Conservation (phyloP, 108 stramenopile genomes). For the Schizochytrium sp. region DNA sequence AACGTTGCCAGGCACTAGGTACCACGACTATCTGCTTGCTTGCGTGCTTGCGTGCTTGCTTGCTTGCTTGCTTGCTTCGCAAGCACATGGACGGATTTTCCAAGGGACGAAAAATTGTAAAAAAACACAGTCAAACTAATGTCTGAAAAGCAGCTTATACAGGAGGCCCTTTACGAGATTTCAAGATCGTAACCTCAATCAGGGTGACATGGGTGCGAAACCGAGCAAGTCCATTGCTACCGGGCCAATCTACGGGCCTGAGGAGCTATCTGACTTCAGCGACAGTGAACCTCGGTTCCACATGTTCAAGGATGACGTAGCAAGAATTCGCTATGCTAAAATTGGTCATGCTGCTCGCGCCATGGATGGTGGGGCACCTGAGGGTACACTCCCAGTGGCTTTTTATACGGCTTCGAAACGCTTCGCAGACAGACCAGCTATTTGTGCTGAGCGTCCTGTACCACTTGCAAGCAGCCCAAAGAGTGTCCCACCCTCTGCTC, state of each 20-base stretch:
- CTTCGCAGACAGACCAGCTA: conserved; percentile 17
- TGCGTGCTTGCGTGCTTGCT: too few species aligned
- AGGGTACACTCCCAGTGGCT: conserved; percentile 2
- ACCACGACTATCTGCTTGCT: too few species aligned
- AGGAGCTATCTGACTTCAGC: background rate
- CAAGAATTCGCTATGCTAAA: conserved; percentile 14
- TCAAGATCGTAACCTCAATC: background rate
- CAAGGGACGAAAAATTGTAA: too few species aligned
- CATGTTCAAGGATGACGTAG: conserved; percentile 56
- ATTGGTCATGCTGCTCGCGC: conserved; percentile 40
- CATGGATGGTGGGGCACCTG: conserved; percentile 1
- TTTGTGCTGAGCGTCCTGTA: background rate
- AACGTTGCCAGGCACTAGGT: too few species aligned
- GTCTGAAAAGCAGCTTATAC: too few species aligned
- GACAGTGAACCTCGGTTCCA: background rate
- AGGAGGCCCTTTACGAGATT: too few species aligned
- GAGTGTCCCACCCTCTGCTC: background rate
- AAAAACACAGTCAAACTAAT: too few species aligned
- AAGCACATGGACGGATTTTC: too few species aligned
- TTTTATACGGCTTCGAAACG: background rate
- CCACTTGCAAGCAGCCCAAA: background rate
- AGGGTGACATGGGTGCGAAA: background rate
- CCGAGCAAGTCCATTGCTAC: background rate
- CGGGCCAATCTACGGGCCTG: background rate
- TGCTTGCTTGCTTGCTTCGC: too few species aligned